phyloP scores from a whole-genome alignment of 2,329 filamentous ascomycete genomes.

The Shiraia sp. region DNA sequence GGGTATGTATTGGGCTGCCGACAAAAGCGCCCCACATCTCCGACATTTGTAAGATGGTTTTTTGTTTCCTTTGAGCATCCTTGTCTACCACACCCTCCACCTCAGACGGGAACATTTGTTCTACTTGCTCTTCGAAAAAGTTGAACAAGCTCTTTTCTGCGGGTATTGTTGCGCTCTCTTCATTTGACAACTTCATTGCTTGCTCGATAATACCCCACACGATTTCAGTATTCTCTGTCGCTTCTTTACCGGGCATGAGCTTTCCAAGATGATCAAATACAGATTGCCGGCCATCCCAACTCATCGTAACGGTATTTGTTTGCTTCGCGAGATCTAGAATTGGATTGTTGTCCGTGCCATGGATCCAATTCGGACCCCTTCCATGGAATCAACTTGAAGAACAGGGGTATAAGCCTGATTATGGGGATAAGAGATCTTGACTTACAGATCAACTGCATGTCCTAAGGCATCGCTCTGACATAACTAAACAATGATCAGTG shows the following conservation, averaged over 20 bases:
- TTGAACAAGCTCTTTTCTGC: slow-evolving; percentile 58
- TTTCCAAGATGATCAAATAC: slow-evolving; percentile 62
- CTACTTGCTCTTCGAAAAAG: slow-evolving; percentile 57
- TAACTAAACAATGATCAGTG: slow-evolving; percentile 42
- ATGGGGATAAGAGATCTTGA: slow-evolving; percentile 10
- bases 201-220: slow-evolving; percentile 71
- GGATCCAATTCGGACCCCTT: slow-evolving; percentile 80
- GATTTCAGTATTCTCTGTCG: slow-evolving; percentile 49
- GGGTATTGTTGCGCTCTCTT: slow-evolving; percentile 57
- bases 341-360: slow-evolving; percentile 72
- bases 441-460: slow-evolving; percentile 62
- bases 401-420: not conserved
- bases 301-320: slow-evolving; percentile 59
- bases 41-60: slow-evolving; percentile 56
- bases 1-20: slow-evolving; percentile 64
- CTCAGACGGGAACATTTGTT: slow-evolving; percentile 44
- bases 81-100: slow-evolving; percentile 36
- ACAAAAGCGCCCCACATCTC: slow-evolving; percentile 74
- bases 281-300: slow-evolving; percentile 59
- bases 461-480: slow-evolving; percentile 54
- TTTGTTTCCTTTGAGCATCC: slow-evolving; percentile 52
- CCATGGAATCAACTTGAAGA: slow-evolving; percentile 5
- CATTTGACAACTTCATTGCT: slow-evolving; percentile 69
- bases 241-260: slow-evolving; percentile 50
- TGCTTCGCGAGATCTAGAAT: slow-evolving; percentile 68